Conservation (phyloP, 441 rosid species). For the Bruguiera hainesii region DNA sequence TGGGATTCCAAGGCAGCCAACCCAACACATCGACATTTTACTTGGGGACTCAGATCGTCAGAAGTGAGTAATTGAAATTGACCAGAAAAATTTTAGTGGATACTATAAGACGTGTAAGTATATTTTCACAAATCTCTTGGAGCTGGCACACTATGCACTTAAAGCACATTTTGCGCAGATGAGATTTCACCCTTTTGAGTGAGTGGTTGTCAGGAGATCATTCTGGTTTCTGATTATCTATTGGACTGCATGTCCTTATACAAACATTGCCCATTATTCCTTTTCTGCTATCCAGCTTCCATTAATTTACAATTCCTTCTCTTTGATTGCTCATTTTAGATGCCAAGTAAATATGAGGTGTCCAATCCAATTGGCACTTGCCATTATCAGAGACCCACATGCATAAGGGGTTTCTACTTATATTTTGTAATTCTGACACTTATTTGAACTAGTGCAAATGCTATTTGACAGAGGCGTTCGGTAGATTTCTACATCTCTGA, state of each 20-base stretch:
- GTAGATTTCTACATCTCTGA: constrained; percentile 99
- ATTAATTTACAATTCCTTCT: neutral
- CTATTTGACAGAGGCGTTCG: constrained; percentile 72
- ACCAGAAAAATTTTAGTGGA: constrained; percentile 7
- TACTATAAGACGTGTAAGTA: neutral
- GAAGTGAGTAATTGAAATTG: constrained; percentile 59
- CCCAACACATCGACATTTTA: constrained; percentile 83
- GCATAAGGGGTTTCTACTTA: neutral
- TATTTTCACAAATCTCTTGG: neutral
- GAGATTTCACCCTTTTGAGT: no score
- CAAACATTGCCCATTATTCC: neutral
- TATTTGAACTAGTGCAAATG: neutral
- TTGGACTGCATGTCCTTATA: no score
- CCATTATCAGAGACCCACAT: neutral
- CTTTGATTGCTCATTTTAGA: constrained; percentile 2
- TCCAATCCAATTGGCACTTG: neutral
- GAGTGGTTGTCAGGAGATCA: no score
- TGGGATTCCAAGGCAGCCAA: constrained; percentile 97
- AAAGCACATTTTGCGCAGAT: neutral
- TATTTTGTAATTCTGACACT: neutral
- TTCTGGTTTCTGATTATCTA: neutral
- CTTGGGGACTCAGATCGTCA: constrained; percentile 92
- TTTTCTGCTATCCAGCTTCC: constrained; percentile 1
- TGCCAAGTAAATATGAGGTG: constrained; percentile 1
- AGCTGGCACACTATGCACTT: no score